These are phyloP conservation scores for Penicillium ochrochloron DNA, from an alignment of 495 filamentous ascomycete species.

Conservation along the genomic window DNA sequence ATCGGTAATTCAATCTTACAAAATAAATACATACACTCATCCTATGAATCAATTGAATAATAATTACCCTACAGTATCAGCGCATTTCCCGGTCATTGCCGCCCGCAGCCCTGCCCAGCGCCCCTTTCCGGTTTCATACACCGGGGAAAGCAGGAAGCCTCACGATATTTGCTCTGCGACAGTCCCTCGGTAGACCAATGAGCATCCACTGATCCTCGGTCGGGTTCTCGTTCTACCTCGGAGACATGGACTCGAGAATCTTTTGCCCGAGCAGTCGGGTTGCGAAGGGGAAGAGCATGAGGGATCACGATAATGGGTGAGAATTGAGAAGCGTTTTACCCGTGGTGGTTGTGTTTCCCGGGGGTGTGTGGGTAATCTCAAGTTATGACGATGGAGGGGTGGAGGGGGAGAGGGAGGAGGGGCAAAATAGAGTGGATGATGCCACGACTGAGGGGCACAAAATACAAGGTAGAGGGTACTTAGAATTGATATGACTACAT, in stretches of 20 bases:
- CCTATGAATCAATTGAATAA: not conserved
- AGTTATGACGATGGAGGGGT: conserved; percentile 9
- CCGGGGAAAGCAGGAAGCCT: conserved; percentile 56
- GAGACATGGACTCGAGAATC: conserved; percentile 36
- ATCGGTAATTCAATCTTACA: no score
- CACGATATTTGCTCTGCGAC: conserved; percentile 43
- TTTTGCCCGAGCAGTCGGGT: conserved; percentile 31
- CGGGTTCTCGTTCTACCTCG: conserved; percentile 34
- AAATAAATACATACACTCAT: no score
- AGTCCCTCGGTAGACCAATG: conserved; percentile 46
- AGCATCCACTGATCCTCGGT: conserved; percentile 22
- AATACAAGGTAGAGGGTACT: not conserved
- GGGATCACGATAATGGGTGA: conserved; percentile 14
- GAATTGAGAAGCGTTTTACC: not conserved
- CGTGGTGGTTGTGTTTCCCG: not conserved
- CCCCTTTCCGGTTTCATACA: conserved; percentile 57
- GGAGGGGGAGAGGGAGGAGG: conserved; percentile 3
- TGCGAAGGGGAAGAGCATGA: conserved; percentile 4
- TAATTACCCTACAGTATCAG: conserved; percentile 19
- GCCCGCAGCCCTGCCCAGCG: conserved; percentile 36
- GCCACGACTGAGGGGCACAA: conserved; percentile 29
- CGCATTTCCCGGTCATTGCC: conserved; percentile 42
- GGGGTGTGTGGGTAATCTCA: not conserved
- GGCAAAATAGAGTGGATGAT: conserved; percentile 20
- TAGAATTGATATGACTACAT: no score